Evolutionary conservation across 2,329 filamentous ascomycete genomes (phyloP), one percentile per base, ranked within the genome.

Genomic region (Fonsecaea erecta): DNA sequence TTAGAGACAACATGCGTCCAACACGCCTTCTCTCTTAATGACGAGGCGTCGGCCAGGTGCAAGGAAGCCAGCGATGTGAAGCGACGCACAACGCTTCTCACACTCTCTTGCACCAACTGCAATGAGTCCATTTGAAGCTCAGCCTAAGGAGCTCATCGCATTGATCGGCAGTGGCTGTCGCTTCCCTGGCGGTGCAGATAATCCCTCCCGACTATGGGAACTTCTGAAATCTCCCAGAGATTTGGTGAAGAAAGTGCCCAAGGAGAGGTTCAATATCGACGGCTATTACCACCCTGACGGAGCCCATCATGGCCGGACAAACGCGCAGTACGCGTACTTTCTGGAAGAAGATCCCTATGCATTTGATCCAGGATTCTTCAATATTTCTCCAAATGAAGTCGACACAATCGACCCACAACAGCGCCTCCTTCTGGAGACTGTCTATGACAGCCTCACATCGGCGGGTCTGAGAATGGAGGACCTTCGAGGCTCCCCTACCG

Each of bases 291-390:
- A 72, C 18, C 54, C 71, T 8, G 52, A 70, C 32, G 43, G 32
- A 5, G 18, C 55, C 14, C 34, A 65, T 1, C 55, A 63, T 40
- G 70, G 70, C 34, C 46, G 66, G n/a, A 43, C 63, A 2, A 66
- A 65, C 51, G 58, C 69, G 53, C 66, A 64, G 56, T 52, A 70
- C 37, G 70, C 67, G 24, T 62, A 69, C 53, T 73, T 71, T 59
- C 53, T 73, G 51, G 24, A 71, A 26, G 35, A 67, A 34, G 60
- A 68, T 54, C 40, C 64, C 32, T 58, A 54, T 43, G 48, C 62
- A 2, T 77, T 76, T 60, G 73, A 75, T 68, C 69, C 73, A 2
- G 48, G 59, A 1, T 74, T 75, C 60, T 75, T 75, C 57, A 62
- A 55, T 7, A 68, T 72, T 26, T 63, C 67, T 3, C 46, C 64